Evolutionary conservation across 2,329 filamentous ascomycete genomes (phyloP), one percentile per base, ranked within the genome.

Genomic region (Lithohypha guttulata): DNA sequence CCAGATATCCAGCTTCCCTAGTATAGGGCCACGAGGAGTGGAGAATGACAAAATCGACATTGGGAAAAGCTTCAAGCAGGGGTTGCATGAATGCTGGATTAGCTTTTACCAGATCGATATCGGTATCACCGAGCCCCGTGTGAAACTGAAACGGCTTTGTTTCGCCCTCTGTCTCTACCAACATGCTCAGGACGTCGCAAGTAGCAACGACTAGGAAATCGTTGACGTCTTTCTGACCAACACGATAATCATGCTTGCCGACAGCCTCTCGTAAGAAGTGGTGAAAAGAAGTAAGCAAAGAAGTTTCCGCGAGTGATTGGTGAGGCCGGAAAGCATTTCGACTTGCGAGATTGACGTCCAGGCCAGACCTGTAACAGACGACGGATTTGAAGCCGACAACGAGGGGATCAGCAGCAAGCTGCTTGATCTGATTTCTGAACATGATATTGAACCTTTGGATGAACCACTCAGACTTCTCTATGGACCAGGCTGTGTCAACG

Each of bases 11-110:
- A 0, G 80, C 74, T 59, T 91, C 82, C 25, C 78, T 71, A 0
- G 79, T 84, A 53, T 81, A 91, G 0, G 85, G 85, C 55, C 93
- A 93, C 2, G 82, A 75, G 0, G 84, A 78, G 54, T 93, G 84
- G 2, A 93, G 70, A 6, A 93, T 63, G 2, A 93, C 79, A 39
- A 93, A 79, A 0, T 81, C 79, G 0, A 89, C 74, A 0, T 66
- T 65, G 0, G 80, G 72, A 49, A 81, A 86, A 14, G 69, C 63
- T 26, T 77, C 71, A 48, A 91, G 84, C 42, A 93, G 73, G 0
- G 69, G 62, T 52, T 93, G 83, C 17, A 93, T 62, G 50, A 82
- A 77, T 1, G 82, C 74, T 1, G 85, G 84, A 28, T 84, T 89
- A 0, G 83, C 73, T 35, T 71, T 72, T 2, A 74, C 63, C 18